Evolutionary conservation across 202 grass and related monocot species (phyloP), one percentile per base, ranked within the genome.

Genomic region (Bolboschoenoplectus hybrid): DNA sequence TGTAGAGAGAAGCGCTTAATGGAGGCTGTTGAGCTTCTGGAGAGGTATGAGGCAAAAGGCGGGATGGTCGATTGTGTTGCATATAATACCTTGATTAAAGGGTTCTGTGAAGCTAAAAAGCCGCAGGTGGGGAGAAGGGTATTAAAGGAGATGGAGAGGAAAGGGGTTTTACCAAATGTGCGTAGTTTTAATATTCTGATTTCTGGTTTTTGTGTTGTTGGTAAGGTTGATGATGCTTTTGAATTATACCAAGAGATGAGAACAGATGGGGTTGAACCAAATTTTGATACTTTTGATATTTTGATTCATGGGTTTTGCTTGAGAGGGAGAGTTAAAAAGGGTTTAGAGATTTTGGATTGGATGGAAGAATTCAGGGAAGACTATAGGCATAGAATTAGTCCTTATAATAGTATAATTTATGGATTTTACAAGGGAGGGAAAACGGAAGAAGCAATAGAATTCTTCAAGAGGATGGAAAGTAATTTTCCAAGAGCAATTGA

Each of bases 51-150:
- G 38, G 44, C 63, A 56, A 88, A 85, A 67, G 87, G 87, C 1
- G 87, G 87, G 36, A 63, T 40, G 16, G 81, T 85, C 17, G 87
- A 88, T 72, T 55, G 72, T 69, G 87, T 88, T 10, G 72, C 58
- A 5, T 88, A 88, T 32, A 88, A 84, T 64, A 88, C 87, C 53
- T 56, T 88, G 81, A 88, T 88, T 67, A 88, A 81, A 63, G 87
- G 87, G 34, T 85, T 88, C 62, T 88, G 87, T 80, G 14, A 72
- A 4, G 43, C 52, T 26, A 62, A 69, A 45, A 88, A 85, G 57
- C 87, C 87, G 1, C 69, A 85, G 6, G 58, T 85, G 19, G 87
- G 72, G 6, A 7, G 62, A 57, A 78, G 71, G 19, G 82, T 88
- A 17, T 39, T 88, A 38, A 88, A 85, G 39, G 87, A 88, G 64